Base-by-base conservation (phyloP, 257 asterid genomes). In the Linaria vulgaris region DNA sequence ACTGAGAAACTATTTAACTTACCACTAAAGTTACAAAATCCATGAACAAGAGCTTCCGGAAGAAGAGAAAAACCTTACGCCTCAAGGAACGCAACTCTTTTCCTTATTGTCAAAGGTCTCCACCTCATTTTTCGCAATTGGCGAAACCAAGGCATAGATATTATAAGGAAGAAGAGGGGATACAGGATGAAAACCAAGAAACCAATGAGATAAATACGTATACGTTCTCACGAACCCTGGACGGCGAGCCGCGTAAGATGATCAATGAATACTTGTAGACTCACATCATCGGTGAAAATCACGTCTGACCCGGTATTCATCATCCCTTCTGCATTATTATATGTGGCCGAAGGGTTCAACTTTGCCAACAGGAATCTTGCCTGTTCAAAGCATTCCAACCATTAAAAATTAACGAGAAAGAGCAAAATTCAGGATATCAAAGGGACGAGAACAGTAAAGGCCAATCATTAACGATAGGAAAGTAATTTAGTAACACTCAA, bases 191-290 rank as follows among this genome's bases (percentile, higher is more conserved):
- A 37, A 44, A 44, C 30, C 48, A 51, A 21, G 47, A 63, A 61
- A 56, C 21, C 20, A 31, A 13, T 10, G 13, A 59, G 69, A 13
- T 17, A 8, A 10, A 50, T 12, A 13, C 27, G 23, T 19, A 16
- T 24, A 22, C 25, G 16, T 3, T 50, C 57, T 85, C 76, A 92
- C 67, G 97, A 83, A 57, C 91, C 91, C 75, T 92, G 97, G 48
- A 89, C 97, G 30, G 97, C 99, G 69, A 92, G 75, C 79, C 95
- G 80, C 76, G 89, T 97, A 67, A 92, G 97, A 78, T 92, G 99
- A 76, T 92, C 99, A 6, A 83, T 74, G 71, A 92, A 92, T 23
- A 90, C 96, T 74, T 87, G 91, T 57, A 92, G 90, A 66, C 96
- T 87, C 73, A 87, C 97, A 55, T 92, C 99, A 74, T 92, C 99